phyloP scores from a whole-genome alignment of 768 basidiomycete genomes.

The Tylopilus sp. region DNA sequence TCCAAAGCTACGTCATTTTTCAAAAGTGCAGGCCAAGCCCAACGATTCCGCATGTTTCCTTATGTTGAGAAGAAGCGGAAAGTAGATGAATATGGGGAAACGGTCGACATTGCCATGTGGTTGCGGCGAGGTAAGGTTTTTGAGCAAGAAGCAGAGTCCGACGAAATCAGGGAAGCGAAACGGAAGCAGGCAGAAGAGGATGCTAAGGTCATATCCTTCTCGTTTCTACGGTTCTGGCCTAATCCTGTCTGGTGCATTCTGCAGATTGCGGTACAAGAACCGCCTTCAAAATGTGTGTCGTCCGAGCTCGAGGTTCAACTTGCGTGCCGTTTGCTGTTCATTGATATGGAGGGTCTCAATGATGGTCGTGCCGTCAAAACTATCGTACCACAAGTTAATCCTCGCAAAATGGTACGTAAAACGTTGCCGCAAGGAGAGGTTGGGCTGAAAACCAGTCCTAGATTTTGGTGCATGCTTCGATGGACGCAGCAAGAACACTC shows the following conservation, averaged over 20 bases:
- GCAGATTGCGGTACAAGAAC: slow-evolving; percentile 74
- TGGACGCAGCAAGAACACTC: slow-evolving; percentile 64
- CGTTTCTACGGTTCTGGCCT: background rate
- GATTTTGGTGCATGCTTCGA: slow-evolving; percentile 85
- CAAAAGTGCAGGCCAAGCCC: slow-evolving; percentile 69
- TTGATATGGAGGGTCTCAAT: slow-evolving; percentile 95
- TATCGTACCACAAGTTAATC: slow-evolving; percentile 94
- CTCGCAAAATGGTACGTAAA: slow-evolving; percentile 80
- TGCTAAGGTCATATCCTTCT: slow-evolving; percentile 47
- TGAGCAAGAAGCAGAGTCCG: slow-evolving; percentile 85
- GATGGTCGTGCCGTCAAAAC: slow-evolving; percentile 97
- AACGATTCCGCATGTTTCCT: slow-evolving; percentile 95
- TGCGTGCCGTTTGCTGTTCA: slow-evolving; percentile 82
- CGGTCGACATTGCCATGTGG: slow-evolving; percentile 95
- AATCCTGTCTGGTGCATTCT: slow-evolving; percentile 10
- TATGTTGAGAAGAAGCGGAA: slow-evolving; percentile 89
- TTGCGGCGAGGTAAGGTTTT: slow-evolving; percentile 85
- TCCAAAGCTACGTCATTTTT: slow-evolving; percentile 84
- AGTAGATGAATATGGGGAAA: slow-evolving; percentile 96
- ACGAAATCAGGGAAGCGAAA: slow-evolving; percentile 72
- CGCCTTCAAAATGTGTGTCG: slow-evolving; percentile 87
- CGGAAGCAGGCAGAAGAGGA: slow-evolving; percentile 71
- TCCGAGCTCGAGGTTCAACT: slow-evolving; percentile 75
- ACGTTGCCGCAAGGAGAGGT: background rate
- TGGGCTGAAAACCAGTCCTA: slow-evolving; percentile 30